Base-by-base conservation (phyloP, 805 yeast genomes). In the Lipomyces mesembrius region DNA sequence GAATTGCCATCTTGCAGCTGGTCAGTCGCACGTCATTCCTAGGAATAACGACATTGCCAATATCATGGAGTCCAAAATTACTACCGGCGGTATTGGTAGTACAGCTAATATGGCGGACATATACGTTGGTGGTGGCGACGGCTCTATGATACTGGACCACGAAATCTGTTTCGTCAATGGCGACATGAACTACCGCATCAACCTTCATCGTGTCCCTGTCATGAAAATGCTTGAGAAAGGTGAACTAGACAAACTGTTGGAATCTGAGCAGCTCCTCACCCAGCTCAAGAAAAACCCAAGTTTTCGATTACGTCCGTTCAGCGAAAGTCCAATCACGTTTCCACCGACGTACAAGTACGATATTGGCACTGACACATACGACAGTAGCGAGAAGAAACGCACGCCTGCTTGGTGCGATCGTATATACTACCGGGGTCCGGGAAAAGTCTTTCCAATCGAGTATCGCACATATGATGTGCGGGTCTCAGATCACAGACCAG, bases 331-430 rank as follows among this genome's bases (percentile, higher is more conserved):
- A 60, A 89, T 95, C 57, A 80, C 79, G 22, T 94, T 95, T 74
- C 84, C 89, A 7, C 99, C 99, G 5, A 95, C 99, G 0, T 95
- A 95, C 79, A 95, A 95, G 76, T 95, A 89, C 76, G 97, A 95
- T 75, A 89, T 91, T 59, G 96, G 96, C 3, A 89, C 96, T 0
- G 85, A 84, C 58, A 78, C 75, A 2, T 95, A 93, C 76, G 99
- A 95, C 76, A 85, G 96, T 0, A 88, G 96, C 53, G 98, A 94
- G 74, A 95, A 95, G 77, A 88, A 87, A 77, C 85, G 99, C 69
- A 87, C 91, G 12, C 99, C 99, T 0, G 96, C 99, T 0, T 95
- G 99, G 99, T 93, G 98, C 2, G 99, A 95, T 79, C 80, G 99
- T 65, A 87, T 94, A 39, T 77, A 93, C 59, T 88, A 87, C 74